phyloP scores from a whole-genome alignment of 2,329 filamentous ascomycete species.

The Helotiales sp. region DNA sequence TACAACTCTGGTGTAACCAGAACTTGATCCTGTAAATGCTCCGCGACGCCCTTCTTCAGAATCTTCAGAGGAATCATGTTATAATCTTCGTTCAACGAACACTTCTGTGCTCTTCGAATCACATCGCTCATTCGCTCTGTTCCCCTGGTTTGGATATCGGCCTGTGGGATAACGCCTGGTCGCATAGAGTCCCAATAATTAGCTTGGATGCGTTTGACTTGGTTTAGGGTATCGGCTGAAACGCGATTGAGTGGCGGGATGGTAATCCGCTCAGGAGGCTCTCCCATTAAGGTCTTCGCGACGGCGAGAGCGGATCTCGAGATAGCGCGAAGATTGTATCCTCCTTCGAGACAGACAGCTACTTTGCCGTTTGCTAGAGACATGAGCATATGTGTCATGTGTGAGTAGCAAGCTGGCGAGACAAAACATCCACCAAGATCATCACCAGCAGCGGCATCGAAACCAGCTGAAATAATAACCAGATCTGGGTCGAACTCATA shows the following conservation, averaged over 20 bases:
- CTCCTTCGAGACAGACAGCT: slow-evolving; percentile 90
- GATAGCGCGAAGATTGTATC: slow-evolving; percentile 92
- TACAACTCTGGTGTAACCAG: slow-evolving; percentile 74
- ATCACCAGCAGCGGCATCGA: slow-evolving; percentile 93
- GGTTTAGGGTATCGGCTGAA: slow-evolving; percentile 55
- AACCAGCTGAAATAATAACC: slow-evolving; percentile 93
- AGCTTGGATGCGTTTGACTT: slow-evolving; percentile 60
- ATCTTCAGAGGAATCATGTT: slow-evolving; percentile 81
- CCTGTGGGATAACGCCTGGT: slow-evolving; percentile 59
- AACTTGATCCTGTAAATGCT: slow-evolving; percentile 83
- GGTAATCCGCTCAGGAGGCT: slow-evolving; percentile 70
- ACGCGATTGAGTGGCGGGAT: slow-evolving; percentile 58
- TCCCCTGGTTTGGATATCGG: slow-evolving; percentile 51
- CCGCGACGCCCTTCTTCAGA: slow-evolving; percentile 69
- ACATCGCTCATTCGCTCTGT: slow-evolving; percentile 74
- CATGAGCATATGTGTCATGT: slow-evolving; percentile 99
- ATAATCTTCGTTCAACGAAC: slow-evolving; percentile 68
- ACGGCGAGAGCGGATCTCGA: slow-evolving; percentile 91
- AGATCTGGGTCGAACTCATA: slow-evolving; percentile 91
- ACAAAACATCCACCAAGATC: slow-evolving; percentile 92
- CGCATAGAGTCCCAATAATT: slow-evolving; percentile 89
- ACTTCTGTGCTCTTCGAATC: slow-evolving; percentile 74
- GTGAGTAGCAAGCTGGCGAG: slow-evolving; percentile 85
- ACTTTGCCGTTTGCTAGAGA: slow-evolving; percentile 86
- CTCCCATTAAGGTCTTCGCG: slow-evolving; percentile 90